A percentile compares a stretch with the other conserved stretches of the same genome.
phyloP scores from a whole-genome alignment of 192 early-diverging fungal species.

The Entomortierella lignicola region DNA sequence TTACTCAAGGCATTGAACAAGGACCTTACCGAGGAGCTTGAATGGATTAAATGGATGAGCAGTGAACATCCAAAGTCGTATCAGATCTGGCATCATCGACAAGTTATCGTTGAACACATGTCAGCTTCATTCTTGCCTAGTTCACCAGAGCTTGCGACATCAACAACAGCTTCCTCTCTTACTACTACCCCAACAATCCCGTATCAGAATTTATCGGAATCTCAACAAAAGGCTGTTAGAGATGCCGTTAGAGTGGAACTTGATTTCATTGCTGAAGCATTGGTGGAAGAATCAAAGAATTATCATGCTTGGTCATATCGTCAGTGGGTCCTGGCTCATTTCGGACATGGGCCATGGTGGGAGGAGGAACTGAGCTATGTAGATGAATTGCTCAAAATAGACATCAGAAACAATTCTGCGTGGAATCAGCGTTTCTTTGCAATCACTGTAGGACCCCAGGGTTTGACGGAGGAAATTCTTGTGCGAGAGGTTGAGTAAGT shows the following conservation, averaged over 20 bases:
- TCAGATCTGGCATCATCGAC: conserved; percentile 95
- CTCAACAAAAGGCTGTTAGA: conserved; percentile 47
- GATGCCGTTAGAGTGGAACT: conserved; percentile 71
- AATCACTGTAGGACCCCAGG: conserved; percentile 53
- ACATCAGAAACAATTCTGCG: conserved; percentile 97
- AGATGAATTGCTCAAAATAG: conserved; percentile 77
- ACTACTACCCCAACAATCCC: conserved; percentile 19
- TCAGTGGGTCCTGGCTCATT: conserved; percentile 89
- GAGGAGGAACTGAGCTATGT: conserved; percentile 80
- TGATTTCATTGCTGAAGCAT: conserved; percentile 72
- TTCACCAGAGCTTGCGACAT: conserved; percentile 34
- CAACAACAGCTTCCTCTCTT: background rate
- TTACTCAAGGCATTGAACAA: conserved; percentile 74
- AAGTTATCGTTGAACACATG: conserved; percentile 69
- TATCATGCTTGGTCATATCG: conserved; percentile 99
- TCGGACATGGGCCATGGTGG: conserved; percentile 74
- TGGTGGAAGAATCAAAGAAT: conserved; percentile 93
- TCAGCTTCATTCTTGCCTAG: conserved; percentile 11
- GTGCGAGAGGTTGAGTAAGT: conserved; percentile 76
- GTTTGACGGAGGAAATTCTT: conserved; percentile 57
- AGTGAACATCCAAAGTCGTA: conserved; percentile 90
- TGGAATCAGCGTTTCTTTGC: conserved; percentile 98
- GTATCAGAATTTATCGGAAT: conserved; percentile 23
- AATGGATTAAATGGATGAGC: conserved; percentile 79
- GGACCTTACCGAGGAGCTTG: conserved; percentile 79